These are phyloP conservation scores for Candida ficus DNA, from an alignment of 805 yeast species.

Conservation along the genomic window DNA sequence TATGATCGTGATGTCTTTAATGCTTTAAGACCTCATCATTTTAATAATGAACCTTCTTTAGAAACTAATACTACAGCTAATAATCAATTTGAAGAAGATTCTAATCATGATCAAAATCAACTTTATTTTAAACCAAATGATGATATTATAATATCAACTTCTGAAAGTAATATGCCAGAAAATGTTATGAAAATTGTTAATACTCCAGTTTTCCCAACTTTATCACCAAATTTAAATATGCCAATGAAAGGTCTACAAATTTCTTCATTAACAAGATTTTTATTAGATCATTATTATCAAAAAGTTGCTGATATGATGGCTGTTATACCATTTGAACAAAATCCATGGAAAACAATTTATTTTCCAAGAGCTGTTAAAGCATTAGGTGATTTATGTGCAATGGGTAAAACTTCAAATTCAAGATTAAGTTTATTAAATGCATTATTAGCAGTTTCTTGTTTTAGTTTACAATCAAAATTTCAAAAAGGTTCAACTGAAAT, in stretches of 20 bases:
- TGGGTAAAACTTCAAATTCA: conserved; percentile 71
- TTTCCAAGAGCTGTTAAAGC: conserved; percentile 81
- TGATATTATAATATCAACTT: conserved; percentile 17
- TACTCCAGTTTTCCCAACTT: conserved; percentile 28
- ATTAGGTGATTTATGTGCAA: conserved; percentile 70
- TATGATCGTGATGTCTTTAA: conserved; percentile 25
- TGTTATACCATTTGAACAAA: conserved; percentile 62
- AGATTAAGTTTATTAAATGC: conserved; percentile 77
- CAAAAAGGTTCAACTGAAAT: conserved; percentile 60
- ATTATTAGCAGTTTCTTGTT: conserved; percentile 74
- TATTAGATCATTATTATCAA: conserved; percentile 65
- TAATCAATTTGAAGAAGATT: background rate
- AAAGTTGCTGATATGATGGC: conserved; percentile 79
- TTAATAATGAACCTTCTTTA: background rate
- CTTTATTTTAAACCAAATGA: conserved; percentile 4
- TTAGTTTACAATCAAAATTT: conserved; percentile 70
- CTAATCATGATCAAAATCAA: background rate
- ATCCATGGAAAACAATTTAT: conserved; percentile 87
- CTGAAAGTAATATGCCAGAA: conserved; percentile 42
- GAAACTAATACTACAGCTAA: background rate
- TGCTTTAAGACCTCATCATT: conserved; percentile 19
- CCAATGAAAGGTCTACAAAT: conserved; percentile 61
- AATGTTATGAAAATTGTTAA: conserved; percentile 39
- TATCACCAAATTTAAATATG: conserved; percentile 30
- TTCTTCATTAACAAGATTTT: conserved; percentile 65